These are phyloP conservation scores for Mortierella sp. DNA, from an alignment of 371 early-diverging fungal genomes.

Conservation along the genomic window DNA sequence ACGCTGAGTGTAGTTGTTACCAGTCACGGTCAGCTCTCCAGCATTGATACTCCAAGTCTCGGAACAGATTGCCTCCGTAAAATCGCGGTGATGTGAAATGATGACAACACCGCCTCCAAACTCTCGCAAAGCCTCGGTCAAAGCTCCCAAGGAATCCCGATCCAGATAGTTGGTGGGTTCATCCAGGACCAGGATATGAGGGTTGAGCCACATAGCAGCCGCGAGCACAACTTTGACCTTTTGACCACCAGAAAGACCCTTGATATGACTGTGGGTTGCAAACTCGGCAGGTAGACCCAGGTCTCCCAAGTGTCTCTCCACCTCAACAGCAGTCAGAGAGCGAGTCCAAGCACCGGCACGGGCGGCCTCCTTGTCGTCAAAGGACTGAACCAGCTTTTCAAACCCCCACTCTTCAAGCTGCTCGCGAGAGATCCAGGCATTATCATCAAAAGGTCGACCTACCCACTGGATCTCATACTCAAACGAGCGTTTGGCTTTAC, in stretches of 20 bases:
- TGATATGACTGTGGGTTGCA: conserved; percentile 83
- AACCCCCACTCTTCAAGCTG: conserved; percentile 75
- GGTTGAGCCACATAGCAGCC: conserved; percentile 85
- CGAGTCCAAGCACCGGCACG: conserved; percentile 69
- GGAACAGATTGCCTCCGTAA: conserved; percentile 71
- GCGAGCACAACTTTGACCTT: conserved; percentile 91
- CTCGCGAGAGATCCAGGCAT: conserved; percentile 78
- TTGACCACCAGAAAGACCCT: conserved; percentile 90
- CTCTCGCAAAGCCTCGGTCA: conserved; percentile 71
- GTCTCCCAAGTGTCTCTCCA: conserved; percentile 74
- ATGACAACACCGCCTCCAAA: conserved; percentile 82
- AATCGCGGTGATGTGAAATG: conserved; percentile 80
- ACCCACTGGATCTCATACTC: conserved; percentile 74
- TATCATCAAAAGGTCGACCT: conserved; percentile 67
- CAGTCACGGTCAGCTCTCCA: conserved; percentile 60
- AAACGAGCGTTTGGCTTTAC: conserved; percentile 73
- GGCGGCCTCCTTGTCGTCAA: conserved; percentile 74
- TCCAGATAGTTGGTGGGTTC: conserved; percentile 90
- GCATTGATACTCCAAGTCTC: conserved; percentile 81
- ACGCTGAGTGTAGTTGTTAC: conserved; percentile 26
- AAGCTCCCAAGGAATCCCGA: conserved; percentile 79
- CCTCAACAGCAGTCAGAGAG: conserved; percentile 71
- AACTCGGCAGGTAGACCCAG: conserved; percentile 78
- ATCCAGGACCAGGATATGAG: conserved; percentile 89
- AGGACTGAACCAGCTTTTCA: conserved; percentile 70